Percentiles rank a stretch among this genome's conserved stretches.
Conservation (phyloP, 116 monocot species). For the Phalaenopsis hybrid region DNA sequence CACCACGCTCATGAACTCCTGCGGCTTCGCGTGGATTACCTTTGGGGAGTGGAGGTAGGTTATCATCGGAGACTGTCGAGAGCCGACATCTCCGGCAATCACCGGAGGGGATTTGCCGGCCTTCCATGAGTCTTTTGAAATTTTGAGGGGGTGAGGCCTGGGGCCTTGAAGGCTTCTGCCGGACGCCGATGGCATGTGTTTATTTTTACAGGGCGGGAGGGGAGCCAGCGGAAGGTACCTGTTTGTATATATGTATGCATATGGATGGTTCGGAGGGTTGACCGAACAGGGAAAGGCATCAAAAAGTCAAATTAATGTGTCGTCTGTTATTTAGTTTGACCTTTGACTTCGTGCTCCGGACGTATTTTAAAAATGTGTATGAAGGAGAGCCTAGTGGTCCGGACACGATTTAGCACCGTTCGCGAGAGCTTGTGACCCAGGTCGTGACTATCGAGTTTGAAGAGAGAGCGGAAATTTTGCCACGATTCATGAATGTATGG, state of each 20-base stretch:
- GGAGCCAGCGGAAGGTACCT: not conserved
- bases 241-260: not conserved
- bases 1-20: slow-evolving; percentile 42
- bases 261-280: not conserved
- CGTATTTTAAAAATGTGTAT: not conserved
- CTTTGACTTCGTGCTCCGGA: not conserved
- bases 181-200: slow-evolving; percentile 6
- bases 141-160: slow-evolving; percentile 5
- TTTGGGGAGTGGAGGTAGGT: slow-evolving; percentile 40
- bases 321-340: not conserved
- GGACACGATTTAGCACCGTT: too few relatives aligned
- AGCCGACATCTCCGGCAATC: not conserved
- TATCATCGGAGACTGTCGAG: slow-evolving; percentile 18
- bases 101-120: not conserved
- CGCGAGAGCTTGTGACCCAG: too few relatives aligned
- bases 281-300: not conserved
- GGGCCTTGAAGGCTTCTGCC: slow-evolving; percentile 1
- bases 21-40: slow-evolving; percentile 38
- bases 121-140: slow-evolving; percentile 1
- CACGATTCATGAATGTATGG: too few relatives aligned
- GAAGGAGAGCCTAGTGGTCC: not conserved
- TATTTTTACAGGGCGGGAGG: too few relatives aligned
- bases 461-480: too few relatives aligned
- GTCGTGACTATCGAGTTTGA: too few relatives aligned
- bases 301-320: not conserved